Evolutionary conservation across 257 asterid genomes (phyloP), one percentile per base, ranked within the genome.

Genomic region (Nicotiana otophora): DNA sequence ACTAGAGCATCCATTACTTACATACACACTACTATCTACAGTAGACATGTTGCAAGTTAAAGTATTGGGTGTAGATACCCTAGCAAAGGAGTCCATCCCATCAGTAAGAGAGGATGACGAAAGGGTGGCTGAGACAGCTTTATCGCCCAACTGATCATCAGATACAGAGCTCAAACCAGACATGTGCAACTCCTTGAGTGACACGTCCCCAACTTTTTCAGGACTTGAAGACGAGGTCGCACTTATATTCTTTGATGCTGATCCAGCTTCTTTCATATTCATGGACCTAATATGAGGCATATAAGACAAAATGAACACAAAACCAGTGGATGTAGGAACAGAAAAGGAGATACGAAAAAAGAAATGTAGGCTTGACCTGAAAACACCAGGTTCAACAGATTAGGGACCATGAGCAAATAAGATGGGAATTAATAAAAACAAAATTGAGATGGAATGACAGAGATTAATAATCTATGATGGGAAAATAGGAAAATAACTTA

Each of bases 31-130:
- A 83, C 86, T 90, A 58, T 89, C 93, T 66, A 89, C 63, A 63
- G 83, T 78, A 81, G 96, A 85, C 36, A 85, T 57, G 84, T 91
- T 89, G 86, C 92, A 86, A 15, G 85, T 68, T 81, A 92, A 85
- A 42, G 91, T 89, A 85, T 87, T 86, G 36, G 89, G 92, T 64
- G 93, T 91, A 81, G 94, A 90, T 81, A 83, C 87, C 77, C 85
- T 88, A 54, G 89, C 86, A 86, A 77, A 83, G 85, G 91, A 88
- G 53, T 88, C 91, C 83, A 86, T 82, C 69, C 91, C 93, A 83
- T 93, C 92, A 66, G 90, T 90, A 82, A 88, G 85, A 68, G 97
- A 88, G 42, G 95, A 86, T 34, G 94, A 87, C 15, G 96, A 86
- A 87, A 82, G 92, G 75, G 90, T 87, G 83, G 81, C 81, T 51